These are phyloP conservation scores for Plenodomus lindquistii DNA, from an alignment of 2,329 filamentous ascomycete species.

Conservation along the genomic window DNA sequence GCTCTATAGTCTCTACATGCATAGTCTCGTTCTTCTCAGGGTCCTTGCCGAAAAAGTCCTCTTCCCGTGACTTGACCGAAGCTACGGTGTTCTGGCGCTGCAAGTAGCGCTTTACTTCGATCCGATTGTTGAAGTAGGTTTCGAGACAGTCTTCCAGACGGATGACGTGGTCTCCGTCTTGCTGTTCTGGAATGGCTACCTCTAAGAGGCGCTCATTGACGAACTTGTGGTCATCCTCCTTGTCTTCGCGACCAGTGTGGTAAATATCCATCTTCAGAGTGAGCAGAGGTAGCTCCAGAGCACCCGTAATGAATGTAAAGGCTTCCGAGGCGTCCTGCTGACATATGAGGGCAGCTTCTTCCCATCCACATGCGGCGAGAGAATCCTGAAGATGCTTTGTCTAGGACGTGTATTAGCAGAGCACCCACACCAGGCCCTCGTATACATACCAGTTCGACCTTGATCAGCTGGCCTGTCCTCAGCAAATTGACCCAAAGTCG, in stretches of 20 bases:
- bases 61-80: constrained; percentile 47
- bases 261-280: constrained; percentile 94
- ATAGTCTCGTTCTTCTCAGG: constrained; percentile 42
- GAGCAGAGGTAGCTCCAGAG: constrained; percentile 81
- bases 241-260: constrained; percentile 82
- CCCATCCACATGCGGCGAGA: constrained; percentile 85
- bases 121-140: constrained; percentile 90
- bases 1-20: constrained; percentile 52
- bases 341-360: constrained; percentile 72
- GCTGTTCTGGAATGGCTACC: constrained; percentile 80
- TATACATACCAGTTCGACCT: constrained; percentile 73
- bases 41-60: constrained; percentile 32
- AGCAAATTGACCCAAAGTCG: constrained; percentile 94
- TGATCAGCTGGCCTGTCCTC: constrained; percentile 81
- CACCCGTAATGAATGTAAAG: constrained; percentile 92
- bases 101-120: constrained; percentile 82
- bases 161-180: constrained; percentile 67
- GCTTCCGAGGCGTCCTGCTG: constrained; percentile 97
- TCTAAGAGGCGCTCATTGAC: constrained; percentile 90
- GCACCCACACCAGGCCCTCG: not conserved
- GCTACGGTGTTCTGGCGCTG: constrained; percentile 63
- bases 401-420: constrained; percentile 48
- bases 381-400: constrained; percentile 82
- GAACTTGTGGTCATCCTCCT: constrained; percentile 89
- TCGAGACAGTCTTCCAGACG: constrained; percentile 91